Conservation (phyloP, 352 stramenopile genomes). For the Phytophthora boehmeriae region DNA sequence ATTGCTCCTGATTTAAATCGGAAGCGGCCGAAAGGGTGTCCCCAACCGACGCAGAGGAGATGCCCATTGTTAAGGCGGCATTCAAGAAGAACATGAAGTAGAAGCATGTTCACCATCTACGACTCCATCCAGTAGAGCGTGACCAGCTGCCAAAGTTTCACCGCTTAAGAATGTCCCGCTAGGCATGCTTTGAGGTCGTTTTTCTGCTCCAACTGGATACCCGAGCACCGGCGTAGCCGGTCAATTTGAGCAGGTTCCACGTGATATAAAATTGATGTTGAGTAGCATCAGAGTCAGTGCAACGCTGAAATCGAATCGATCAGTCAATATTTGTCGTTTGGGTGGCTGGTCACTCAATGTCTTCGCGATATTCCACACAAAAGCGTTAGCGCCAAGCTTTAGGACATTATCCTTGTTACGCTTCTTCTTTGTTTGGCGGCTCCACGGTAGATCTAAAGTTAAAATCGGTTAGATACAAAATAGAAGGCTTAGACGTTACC, state of each 20-base stretch:
- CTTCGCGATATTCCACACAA: conserved; percentile 19
- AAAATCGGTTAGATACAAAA: too few relatives aligned
- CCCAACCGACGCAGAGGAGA: background rate
- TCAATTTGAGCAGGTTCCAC: conserved; percentile 14
- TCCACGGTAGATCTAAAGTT: conserved; percentile 17
- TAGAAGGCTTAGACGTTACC: too few relatives aligned
- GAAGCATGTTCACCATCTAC: conserved; percentile 12
- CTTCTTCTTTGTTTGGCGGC: conserved; percentile 8
- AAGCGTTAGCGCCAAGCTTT: conserved; percentile 1
- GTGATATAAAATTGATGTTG: conserved; percentile 13
- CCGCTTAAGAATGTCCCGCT: conserved; percentile 14
- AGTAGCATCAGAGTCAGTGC: conserved; percentile 16
- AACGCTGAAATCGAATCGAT: conserved; percentile 17
- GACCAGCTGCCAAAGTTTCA: conserved; percentile 4
- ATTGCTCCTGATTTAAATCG: conserved; percentile 4
- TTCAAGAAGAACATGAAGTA: conserved; percentile 11
- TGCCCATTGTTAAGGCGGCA: conserved; percentile 8
- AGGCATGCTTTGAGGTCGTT: conserved; percentile 9
- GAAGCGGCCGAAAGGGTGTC: background rate
- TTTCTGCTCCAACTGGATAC: conserved; percentile 16
- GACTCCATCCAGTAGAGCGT: conserved; percentile 21
- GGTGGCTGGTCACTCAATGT: background rate
- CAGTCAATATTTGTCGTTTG: conserved; percentile 15
- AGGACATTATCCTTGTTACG: too few relatives aligned
- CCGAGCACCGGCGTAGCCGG: conserved; percentile 13